These are phyloP conservation scores for Aspergillus baeticus DNA, from an alignment of 495 filamentous ascomycete genomes.

Conservation along the genomic window DNA sequence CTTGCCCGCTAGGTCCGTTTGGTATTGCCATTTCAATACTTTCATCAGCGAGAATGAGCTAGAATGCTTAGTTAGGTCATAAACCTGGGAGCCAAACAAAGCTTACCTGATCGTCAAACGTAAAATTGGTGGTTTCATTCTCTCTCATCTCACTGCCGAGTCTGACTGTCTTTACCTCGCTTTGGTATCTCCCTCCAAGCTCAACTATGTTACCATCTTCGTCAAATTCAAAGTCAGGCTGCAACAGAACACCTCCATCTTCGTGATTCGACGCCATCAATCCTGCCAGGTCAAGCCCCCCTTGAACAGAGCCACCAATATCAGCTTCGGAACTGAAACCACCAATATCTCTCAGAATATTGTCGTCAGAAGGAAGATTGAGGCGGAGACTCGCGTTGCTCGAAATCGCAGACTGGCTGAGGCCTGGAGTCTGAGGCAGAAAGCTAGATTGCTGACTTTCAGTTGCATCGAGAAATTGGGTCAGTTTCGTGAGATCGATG, in stretches of 20 bases:
- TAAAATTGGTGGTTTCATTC: conserved; percentile 11
- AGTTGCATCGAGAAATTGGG: conserved; percentile 6
- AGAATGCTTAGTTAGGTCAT: background rate
- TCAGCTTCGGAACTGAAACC: conserved; percentile 24
- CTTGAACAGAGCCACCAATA: conserved; percentile 23
- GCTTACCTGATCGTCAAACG: conserved; percentile 26
- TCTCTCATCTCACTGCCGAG: conserved; percentile 13
- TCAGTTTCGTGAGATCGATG: conserved; percentile 46
- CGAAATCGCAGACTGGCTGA: conserved; percentile 28
- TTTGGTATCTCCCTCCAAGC: conserved; percentile 22
- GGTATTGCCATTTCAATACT: conserved; percentile 8
- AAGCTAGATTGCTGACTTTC: conserved; percentile 19
- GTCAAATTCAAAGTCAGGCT: conserved; percentile 65
- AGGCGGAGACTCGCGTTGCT: conserved; percentile 30
- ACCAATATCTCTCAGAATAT: conserved; percentile 19
- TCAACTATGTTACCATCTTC: conserved; percentile 59
- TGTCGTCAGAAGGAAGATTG: conserved; percentile 31
- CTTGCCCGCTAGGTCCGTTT: background rate
- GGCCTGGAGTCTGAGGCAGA: conserved; percentile 30
- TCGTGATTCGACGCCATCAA: conserved; percentile 29
- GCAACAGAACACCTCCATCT: conserved; percentile 53
- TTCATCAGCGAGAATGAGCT: conserved; percentile 16
- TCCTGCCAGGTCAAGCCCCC: conserved; percentile 17
- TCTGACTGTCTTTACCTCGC: background rate
- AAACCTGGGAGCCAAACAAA: background rate